These are phyloP conservation scores for Cudoniella acicularis DNA, from an alignment of 495 filamentous ascomycete species.

Conservation along the genomic window DNA sequence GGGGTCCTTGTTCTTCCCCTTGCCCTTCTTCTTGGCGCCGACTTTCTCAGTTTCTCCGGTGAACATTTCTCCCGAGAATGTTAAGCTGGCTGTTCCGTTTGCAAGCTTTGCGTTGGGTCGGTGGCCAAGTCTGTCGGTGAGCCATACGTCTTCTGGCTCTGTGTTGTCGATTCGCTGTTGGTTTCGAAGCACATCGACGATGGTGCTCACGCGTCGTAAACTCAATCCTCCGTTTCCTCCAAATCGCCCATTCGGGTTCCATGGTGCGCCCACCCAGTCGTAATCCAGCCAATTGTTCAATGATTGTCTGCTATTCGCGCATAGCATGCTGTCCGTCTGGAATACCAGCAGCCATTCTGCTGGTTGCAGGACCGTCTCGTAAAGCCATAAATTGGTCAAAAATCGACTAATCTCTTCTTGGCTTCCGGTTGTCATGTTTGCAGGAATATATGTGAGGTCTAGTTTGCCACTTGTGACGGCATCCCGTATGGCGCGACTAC, in stretches of 20 bases:
- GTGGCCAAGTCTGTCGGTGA: conserved; percentile 40
- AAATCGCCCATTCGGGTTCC: conserved; percentile 36
- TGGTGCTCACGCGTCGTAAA: conserved; percentile 41
- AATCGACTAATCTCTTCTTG: conserved; percentile 44
- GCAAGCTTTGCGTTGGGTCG: conserved; percentile 38
- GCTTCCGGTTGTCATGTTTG: conserved; percentile 37
- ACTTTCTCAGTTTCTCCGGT: conserved; percentile 25
- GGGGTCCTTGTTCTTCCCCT: conserved; percentile 16
- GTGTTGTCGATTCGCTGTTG: conserved; percentile 33
- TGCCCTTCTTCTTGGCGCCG: conserved; percentile 15
- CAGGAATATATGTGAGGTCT: conserved; percentile 41
- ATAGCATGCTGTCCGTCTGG: conserved; percentile 48
- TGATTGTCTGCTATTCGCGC: conserved; percentile 40
- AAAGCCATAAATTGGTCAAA: conserved; percentile 42
- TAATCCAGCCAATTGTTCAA: conserved; percentile 43
- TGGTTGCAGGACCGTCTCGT: conserved; percentile 37
- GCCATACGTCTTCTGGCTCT: conserved; percentile 48
- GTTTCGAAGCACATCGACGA: conserved; percentile 41
- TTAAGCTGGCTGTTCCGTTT: conserved; percentile 38
- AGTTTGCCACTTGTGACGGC: conserved; percentile 40
- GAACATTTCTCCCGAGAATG: conserved; percentile 43
- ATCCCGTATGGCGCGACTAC: conserved; percentile 33
- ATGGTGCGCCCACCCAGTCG: conserved; percentile 51
- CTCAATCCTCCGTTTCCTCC: conserved; percentile 49
- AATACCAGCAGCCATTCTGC: conserved; percentile 45